A percentile compares a stretch with the other conserved stretches of the same genome.
These are phyloP conservation scores for Rhodotorula diobovata DNA, from an alignment of 768 basidiomycete genomes.

Conservation along the genomic window DNA sequence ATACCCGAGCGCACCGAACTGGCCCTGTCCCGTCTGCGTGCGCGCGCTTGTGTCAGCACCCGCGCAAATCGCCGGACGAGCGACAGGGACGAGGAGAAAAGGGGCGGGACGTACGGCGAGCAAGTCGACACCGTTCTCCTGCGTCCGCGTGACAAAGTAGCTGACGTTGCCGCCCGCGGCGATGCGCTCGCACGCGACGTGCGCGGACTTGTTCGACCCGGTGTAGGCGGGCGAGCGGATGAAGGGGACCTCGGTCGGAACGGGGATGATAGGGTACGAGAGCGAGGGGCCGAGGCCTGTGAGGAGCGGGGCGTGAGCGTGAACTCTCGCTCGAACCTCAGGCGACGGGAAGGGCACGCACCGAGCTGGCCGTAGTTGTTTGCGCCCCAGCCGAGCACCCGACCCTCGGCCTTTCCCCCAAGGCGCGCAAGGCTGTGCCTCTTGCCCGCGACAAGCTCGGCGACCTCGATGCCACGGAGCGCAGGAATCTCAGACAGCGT, in stretches of 20 bases:
- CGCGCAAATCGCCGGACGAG: neutral
- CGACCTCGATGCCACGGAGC: conserved; percentile 60
- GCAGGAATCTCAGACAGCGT: conserved; percentile 71
- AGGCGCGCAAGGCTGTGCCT: conserved; percentile 65
- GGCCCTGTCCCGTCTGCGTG: conserved; percentile 25
- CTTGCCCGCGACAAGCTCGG: conserved; percentile 67
- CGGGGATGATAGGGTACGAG: conserved; percentile 39
- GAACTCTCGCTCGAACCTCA: neutral
- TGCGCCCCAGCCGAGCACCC: conserved; percentile 82
- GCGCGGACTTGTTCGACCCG: conserved; percentile 42
- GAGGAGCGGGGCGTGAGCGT: neutral
- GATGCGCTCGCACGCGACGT: conserved; percentile 14
- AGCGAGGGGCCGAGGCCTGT: conserved; percentile 28
- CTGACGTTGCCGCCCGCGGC: conserved; percentile 32
- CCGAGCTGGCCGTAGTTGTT: conserved; percentile 84
- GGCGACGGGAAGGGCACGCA: conserved; percentile 51
- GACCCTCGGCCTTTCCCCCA: conserved; percentile 56
- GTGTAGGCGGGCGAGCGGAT: conserved; percentile 43
- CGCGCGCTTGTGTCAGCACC: too few relatives aligned
- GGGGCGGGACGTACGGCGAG: conserved; percentile 18
- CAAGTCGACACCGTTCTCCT: conserved; percentile 10
- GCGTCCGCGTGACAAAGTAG: conserved; percentile 31
- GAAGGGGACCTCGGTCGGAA: conserved; percentile 48
- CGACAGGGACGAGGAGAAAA: neutral
- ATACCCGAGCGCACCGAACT: conserved; percentile 46